Conservation (phyloP, 805 yeast genomes). For the Starmerella lactis-condensi region DNA sequence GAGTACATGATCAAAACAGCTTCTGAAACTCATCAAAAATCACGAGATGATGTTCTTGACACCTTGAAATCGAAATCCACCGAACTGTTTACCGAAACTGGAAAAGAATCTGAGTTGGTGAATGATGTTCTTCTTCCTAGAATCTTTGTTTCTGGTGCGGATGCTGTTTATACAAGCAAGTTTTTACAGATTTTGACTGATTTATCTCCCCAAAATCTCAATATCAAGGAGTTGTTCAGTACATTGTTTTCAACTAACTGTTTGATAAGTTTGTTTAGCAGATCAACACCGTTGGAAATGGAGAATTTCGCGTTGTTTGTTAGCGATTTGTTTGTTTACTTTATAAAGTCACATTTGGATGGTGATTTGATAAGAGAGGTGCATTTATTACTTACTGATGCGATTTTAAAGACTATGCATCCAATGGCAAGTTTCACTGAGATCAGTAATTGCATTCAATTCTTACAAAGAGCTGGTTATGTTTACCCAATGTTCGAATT, state of each 20-base stretch:
- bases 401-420: conserved; percentile 9
- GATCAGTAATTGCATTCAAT: conserved; percentile 7
- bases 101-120: neutral
- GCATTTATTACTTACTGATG: neutral
- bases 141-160: conserved; percentile 7
- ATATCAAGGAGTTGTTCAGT: neutral
- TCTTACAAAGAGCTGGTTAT: conserved; percentile 7
- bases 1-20: no score
- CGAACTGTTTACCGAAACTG: no score
- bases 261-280: conserved; percentile 5
- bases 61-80: no score
- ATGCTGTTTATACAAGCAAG: conserved; percentile 11
- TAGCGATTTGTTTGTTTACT: conserved; percentile 4
- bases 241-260: conserved; percentile 4
- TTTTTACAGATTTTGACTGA: conserved; percentile 3
- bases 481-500: conserved; percentile 10
- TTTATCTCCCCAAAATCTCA: neutral
- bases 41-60: no score
- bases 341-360: neutral
- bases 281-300: conserved; percentile 9
- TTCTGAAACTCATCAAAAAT: no score
- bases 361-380: neutral
- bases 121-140: conserved; percentile 5
- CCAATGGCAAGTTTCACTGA: conserved; percentile 7
- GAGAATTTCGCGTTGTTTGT: conserved; percentile 12